Evolutionary conservation across 176 grass and related monocot species (phyloP).

Genomic region (bread wheat (Triticum aestivum)): IWGSC_CS_RefSeq_v2.1 NC_057807.1:334785504-334786003

Average conservation of each 20-base stretch:
- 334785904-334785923: neutral
- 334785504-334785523: conserved; percentile 54
- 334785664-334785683: conserved; percentile 54
- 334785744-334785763: conserved; percentile 34
- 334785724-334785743: conserved; percentile 36
- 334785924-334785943: neutral
- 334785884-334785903: conserved; percentile 39
- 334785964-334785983: conserved; percentile 34
- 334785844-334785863: conserved; percentile 39
- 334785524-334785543: conserved; percentile 42
- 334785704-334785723: conserved; percentile 47
- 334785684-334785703: conserved; percentile 58
- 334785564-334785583: conserved; percentile 61
- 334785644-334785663: conserved; percentile 49
- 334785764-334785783: conserved; percentile 24
- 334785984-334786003: conserved; percentile 23
- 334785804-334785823: neutral
- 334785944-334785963: conserved; percentile 19
- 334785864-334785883: conserved; percentile 45
- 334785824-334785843: conserved; percentile 52
- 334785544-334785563: conserved; percentile 51
- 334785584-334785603: conserved; percentile 67
- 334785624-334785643: conserved; percentile 47
- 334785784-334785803: conserved; percentile 77
- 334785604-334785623: conserved; percentile 52